A percentile compares a stretch with the other conserved stretches of the same genome.
phyloP scores from a whole-genome alignment of 768 basidiomycete species.

The Podaxis sp. region DNA sequence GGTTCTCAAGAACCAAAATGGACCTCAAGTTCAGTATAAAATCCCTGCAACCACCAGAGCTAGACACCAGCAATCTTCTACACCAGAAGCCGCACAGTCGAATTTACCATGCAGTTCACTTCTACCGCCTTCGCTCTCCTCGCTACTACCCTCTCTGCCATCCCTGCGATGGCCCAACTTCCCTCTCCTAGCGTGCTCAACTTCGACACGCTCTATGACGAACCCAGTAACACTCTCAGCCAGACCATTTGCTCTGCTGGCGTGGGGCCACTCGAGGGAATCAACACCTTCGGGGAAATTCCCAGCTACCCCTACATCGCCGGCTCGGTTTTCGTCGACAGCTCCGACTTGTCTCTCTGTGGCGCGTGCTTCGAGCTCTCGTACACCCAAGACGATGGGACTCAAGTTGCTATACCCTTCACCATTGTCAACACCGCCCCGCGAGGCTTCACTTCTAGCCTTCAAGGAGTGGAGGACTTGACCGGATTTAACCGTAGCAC shows the following conservation, averaged over 20 bases:
- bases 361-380: constrained; percentile 12
- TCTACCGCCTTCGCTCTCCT: not conserved
- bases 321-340: constrained; percentile 1
- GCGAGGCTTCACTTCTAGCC: constrained; percentile 3
- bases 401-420: constrained; percentile 1
- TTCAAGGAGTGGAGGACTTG: constrained; percentile 5
- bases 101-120: not conserved
- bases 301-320: constrained; percentile 15
- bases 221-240: not conserved
- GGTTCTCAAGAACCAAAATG: not conserved
- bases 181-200: not conserved
- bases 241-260: constrained; percentile 14
- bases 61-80: not conserved
- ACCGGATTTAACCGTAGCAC: not conserved
- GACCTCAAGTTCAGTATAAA: not conserved
- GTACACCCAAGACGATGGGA: constrained; percentile 8
- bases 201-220: not conserved
- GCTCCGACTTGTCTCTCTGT: constrained; percentile 11
- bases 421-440: constrained; percentile 11
- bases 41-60: not conserved
- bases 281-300: constrained; percentile 13
- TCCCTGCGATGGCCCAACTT: not conserved
- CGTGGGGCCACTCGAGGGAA: constrained; percentile 4
- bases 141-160: not conserved
- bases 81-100: not conserved